These are phyloP conservation scores for Aurifilum marmelostoma DNA, from an alignment of 2,329 filamentous ascomycete species.

Conservation along the genomic window DNA sequence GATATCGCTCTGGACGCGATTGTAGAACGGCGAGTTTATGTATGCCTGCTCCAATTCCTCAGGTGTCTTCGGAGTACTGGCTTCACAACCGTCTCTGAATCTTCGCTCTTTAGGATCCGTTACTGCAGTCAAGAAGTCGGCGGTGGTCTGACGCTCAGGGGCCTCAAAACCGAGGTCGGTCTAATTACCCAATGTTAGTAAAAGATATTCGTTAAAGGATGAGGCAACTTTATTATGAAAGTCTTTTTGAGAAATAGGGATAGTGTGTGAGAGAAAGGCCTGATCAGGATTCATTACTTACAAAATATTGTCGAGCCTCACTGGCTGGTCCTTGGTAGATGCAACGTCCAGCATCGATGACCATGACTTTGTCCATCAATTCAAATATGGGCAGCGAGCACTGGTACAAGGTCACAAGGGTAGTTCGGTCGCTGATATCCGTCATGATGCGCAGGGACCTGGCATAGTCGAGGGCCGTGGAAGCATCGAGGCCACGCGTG, in stretches of 20 bases:
- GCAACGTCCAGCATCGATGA: conserved; percentile 69
- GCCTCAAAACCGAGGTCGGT: conserved; percentile 65
- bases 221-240: neutral
- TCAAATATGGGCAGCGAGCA: conserved; percentile 55
- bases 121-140: conserved; percentile 77
- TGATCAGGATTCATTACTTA: conserved; percentile 34
- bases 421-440: conserved; percentile 63
- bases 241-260: too few relatives aligned
- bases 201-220: too few relatives aligned
- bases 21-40: conserved; percentile 61
- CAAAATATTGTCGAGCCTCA: conserved; percentile 67
- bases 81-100: conserved; percentile 67
- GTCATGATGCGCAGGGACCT: conserved; percentile 68
- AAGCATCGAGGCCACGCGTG: conserved; percentile 66
- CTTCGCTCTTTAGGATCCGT: conserved; percentile 74
- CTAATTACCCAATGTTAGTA: neutral
- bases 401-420: conserved; percentile 67
- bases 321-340: conserved; percentile 68
- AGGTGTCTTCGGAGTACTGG: conserved; percentile 68
- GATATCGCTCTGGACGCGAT: conserved; percentile 60
- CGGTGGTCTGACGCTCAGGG: conserved; percentile 64
- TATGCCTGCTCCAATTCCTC: conserved; percentile 70
- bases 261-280: too few relatives aligned
- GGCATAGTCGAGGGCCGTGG: conserved; percentile 68
- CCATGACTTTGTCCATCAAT: conserved; percentile 69